Percentiles rank a stretch among this genome's conserved stretches.
Evolutionary conservation across 1,284 basidiomycete genomes (phyloP).

Genomic region (Ceratorhiza oryzae-sativae): DNA sequence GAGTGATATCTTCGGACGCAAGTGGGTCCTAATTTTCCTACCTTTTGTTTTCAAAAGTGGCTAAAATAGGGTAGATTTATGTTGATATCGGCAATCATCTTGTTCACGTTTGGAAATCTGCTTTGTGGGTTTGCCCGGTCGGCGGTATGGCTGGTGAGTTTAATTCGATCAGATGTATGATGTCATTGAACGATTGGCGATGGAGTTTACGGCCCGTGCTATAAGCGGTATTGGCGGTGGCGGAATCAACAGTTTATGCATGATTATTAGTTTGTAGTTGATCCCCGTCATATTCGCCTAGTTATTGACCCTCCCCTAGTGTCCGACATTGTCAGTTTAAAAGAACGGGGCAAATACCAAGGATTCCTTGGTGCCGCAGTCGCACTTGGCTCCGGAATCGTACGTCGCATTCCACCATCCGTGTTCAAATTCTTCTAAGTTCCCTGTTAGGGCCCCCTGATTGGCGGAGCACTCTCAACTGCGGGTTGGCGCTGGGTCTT

Average conservation of each 20-base stretch:
- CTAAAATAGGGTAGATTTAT: neutral
- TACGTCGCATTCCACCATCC: neutral
- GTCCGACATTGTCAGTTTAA: conserved; percentile 76
- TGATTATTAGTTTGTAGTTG: conserved; percentile 31
- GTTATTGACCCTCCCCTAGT: neutral
- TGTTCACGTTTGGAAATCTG: conserved; percentile 34
- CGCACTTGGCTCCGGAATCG: conserved; percentile 35
- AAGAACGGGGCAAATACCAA: conserved; percentile 77
- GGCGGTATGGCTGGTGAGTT: conserved; percentile 37
- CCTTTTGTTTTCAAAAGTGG: neutral
- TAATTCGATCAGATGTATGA: neutral
- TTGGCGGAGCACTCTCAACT: conserved; percentile 36
- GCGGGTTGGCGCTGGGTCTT: conserved; percentile 40
- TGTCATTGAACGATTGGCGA: neutral
- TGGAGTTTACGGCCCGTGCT: conserved; percentile 31
- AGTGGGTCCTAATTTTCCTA: conserved; percentile 1
- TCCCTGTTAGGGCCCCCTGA: conserved; percentile 21
- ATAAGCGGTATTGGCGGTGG: conserved; percentile 36
- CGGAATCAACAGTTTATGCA: conserved; percentile 37
- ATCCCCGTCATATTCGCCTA: neutral
- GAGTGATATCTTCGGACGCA: conserved; percentile 38
- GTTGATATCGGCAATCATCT: conserved; percentile 32
- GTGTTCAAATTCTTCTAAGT: neutral
- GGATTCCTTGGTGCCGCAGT: conserved; percentile 68
- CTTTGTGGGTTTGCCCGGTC: conserved; percentile 35